Conservation (phyloP, 2,329 filamentous ascomycete genomes). For the Exutisphaerella laricina region DNA sequence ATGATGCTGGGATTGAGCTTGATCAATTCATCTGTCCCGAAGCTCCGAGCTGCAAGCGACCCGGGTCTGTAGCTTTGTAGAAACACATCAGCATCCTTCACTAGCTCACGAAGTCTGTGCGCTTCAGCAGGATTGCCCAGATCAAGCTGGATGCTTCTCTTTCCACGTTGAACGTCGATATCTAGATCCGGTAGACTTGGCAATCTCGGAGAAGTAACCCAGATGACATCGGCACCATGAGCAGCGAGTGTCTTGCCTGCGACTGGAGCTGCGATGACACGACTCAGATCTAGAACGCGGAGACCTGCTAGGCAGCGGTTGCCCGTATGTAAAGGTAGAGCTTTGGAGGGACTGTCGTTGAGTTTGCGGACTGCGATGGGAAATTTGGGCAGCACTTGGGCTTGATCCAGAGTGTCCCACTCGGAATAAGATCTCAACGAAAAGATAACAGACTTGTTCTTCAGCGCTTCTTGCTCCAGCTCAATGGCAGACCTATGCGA, state of each 20-base stretch:
- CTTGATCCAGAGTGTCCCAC: slow-evolving; percentile 50
- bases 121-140: slow-evolving; percentile 26
- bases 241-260: slow-evolving; percentile 28
- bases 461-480: slow-evolving; percentile 44
- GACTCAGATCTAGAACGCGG: slow-evolving; percentile 26
- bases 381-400: slow-evolving; percentile 39
- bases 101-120: slow-evolving; percentile 28
- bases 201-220: slow-evolving; percentile 27
- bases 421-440: slow-evolving; percentile 47
- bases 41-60: slow-evolving; percentile 42
- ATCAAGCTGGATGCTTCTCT: slow-evolving; percentile 33
- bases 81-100: slow-evolving; percentile 39
- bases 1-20: slow-evolving; percentile 43
- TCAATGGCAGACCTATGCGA: slow-evolving; percentile 42
- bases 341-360: slow-evolving; percentile 10
- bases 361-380: slow-evolving; percentile 45
- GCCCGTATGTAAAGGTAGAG: slow-evolving; percentile 26
- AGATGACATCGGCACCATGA: slow-evolving; percentile 30
- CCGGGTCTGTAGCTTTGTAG: slow-evolving; percentile 46
- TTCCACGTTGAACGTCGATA: slow-evolving; percentile 26
- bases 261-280: slow-evolving; percentile 30
- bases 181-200: slow-evolving; percentile 26
- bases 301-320: slow-evolving; percentile 36
- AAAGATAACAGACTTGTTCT: slow-evolving; percentile 42
- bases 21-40: slow-evolving; percentile 37